Evolutionary conservation across 2,329 filamentous ascomycete species (phyloP).

Genomic region (Xylariaceae sp.): DNA sequence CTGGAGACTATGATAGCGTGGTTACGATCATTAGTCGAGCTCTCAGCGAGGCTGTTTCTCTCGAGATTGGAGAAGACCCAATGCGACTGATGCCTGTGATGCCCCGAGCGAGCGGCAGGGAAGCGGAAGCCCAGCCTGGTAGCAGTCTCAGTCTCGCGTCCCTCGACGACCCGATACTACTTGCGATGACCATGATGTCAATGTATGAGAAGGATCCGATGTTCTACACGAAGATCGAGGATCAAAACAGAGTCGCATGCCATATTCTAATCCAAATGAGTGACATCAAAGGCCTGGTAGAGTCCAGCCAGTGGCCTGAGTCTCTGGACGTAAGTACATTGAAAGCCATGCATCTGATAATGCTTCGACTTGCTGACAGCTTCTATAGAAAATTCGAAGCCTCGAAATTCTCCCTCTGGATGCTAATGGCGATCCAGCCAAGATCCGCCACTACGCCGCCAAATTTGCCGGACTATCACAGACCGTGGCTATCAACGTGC

Average conservation of each 20-base stretch:
- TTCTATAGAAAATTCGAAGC: slow-evolving; percentile 60
- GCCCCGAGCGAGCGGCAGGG: slow-evolving; percentile 51
- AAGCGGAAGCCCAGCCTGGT: slow-evolving; percentile 38
- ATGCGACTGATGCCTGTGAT: slow-evolving; percentile 76
- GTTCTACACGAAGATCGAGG: slow-evolving; percentile 55
- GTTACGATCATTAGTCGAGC: slow-evolving; percentile 84
- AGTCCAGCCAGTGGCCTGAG: slow-evolving; percentile 51
- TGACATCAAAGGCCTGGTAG: slow-evolving; percentile 54
- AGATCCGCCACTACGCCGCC: slow-evolving; percentile 74
- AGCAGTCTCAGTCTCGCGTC: slow-evolving; percentile 58
- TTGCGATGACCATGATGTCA: slow-evolving; percentile 57
- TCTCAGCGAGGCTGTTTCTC: slow-evolving; percentile 81
- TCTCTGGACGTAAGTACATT: slow-evolving; percentile 51
- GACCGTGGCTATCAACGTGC: slow-evolving; percentile 82
- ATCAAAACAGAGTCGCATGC: slow-evolving; percentile 54
- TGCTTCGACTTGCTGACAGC: slow-evolving; percentile 5
- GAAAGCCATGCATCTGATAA: background rate
- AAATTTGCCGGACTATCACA: slow-evolving; percentile 75
- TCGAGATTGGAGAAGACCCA: slow-evolving; percentile 79
- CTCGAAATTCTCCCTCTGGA: slow-evolving; percentile 78
- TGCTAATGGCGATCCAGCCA: slow-evolving; percentile 68
- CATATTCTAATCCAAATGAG: slow-evolving; percentile 57
- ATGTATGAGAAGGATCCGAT: slow-evolving; percentile 60
- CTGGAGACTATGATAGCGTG: slow-evolving; percentile 94
- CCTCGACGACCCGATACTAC: slow-evolving; percentile 57